phyloP scores from a whole-genome alignment of 805 yeast species.

The Blastobotrys muscicola region DNA sequence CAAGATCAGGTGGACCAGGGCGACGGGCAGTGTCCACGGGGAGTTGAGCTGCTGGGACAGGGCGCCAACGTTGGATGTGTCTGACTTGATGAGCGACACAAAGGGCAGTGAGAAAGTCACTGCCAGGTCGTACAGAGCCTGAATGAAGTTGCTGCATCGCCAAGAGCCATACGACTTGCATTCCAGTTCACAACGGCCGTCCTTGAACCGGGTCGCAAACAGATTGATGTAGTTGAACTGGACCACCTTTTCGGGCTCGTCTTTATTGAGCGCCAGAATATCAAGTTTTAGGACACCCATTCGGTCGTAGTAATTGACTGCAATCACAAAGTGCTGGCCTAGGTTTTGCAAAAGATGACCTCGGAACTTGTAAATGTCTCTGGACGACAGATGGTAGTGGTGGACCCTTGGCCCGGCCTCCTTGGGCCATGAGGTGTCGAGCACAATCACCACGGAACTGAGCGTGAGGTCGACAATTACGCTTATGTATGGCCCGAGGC shows the following conservation, averaged over 20 bases:
- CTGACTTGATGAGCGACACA: constrained; percentile 11
- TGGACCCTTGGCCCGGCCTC: background rate
- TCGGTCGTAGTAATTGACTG: constrained; percentile 2
- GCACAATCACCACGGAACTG: background rate
- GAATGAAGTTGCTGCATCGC: background rate
- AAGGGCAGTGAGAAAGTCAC: constrained; percentile 12
- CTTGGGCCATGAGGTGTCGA: background rate
- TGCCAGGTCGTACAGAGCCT: constrained; percentile 10
- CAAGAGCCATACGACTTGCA: constrained; percentile 3
- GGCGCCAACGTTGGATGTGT: constrained; percentile 9
- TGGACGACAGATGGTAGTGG: constrained; percentile 2
- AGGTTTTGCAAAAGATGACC: background rate
- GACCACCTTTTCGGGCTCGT: background rate
- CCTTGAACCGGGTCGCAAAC: constrained; percentile 1
- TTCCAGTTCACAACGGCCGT: constrained; percentile 3
- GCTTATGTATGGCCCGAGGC: constrained; percentile 2
- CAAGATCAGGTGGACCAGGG: constrained; percentile 12
- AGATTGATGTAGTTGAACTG: background rate
- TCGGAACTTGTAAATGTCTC: background rate
- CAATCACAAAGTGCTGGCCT: background rate
- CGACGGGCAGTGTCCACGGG: constrained; percentile 16
- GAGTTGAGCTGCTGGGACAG: constrained; percentile 13
- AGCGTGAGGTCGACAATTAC: background rate
- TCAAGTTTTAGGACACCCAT: constrained; percentile 2
- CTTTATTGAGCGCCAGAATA: constrained; percentile 1